These are phyloP conservation scores for Didymella exigua DNA, from an alignment of 2,329 filamentous ascomycete genomes.

Conservation along the genomic window DNA sequence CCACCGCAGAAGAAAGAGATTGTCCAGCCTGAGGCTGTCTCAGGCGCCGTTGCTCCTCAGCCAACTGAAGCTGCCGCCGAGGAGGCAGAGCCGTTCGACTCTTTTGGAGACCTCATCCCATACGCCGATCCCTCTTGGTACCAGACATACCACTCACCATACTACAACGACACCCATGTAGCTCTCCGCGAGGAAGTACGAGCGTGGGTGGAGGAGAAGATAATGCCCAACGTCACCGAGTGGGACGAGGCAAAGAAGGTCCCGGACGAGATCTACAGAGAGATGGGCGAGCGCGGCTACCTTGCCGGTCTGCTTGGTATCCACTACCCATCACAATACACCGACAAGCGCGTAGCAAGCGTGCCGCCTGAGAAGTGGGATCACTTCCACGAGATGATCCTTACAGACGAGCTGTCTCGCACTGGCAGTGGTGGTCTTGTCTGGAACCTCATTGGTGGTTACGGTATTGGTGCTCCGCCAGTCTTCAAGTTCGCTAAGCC, in stretches of 20 bases:
- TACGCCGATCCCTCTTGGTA: constrained; percentile 96
- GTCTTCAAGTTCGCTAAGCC: constrained; percentile 91
- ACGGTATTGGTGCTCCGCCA: constrained; percentile 91
- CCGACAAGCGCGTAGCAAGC: constrained; percentile 71
- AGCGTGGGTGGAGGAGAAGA: constrained; percentile 85
- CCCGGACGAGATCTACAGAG: constrained; percentile 87
- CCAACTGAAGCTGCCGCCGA: constrained; percentile 52
- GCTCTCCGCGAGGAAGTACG: constrained; percentile 89
- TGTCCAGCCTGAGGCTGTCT: constrained; percentile 64
- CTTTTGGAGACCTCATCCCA: constrained; percentile 84
- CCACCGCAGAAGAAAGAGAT: constrained; percentile 53
- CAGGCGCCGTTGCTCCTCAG: constrained; percentile 56
- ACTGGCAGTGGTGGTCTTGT: constrained; percentile 89
- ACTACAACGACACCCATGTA: constrained; percentile 93
- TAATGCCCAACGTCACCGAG: constrained; percentile 90
- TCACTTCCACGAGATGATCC: constrained; percentile 94
- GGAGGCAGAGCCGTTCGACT: constrained; percentile 76
- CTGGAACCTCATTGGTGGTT: constrained; percentile 97
- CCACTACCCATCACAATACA: constrained; percentile 78
- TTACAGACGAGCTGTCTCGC: constrained; percentile 93
- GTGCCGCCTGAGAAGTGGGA: constrained; percentile 93
- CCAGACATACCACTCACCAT: constrained; percentile 92
- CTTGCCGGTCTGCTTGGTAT: constrained; percentile 89
- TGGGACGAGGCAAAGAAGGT: constrained; percentile 97
- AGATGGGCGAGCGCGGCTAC: constrained; percentile 92